Percentiles rank a stretch among this genome's conserved stretches.
phyloP scores from a whole-genome alignment of 2,329 filamentous ascomycete genomes.

The Zymoseptoria pseudotritici region DNA sequence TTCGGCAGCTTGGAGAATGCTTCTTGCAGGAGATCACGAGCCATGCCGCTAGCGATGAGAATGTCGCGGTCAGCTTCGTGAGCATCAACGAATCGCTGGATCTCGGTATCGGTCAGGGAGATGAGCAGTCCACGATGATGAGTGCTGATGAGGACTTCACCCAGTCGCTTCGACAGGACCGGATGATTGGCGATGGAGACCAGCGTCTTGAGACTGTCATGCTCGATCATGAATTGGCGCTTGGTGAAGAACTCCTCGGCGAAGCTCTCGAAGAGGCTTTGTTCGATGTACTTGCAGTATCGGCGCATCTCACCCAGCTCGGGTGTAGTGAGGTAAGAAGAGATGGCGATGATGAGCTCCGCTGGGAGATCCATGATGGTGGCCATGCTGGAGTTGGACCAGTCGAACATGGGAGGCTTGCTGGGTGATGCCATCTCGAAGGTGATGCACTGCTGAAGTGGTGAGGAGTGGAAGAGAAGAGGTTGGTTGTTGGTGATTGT shows the following conservation, averaged over 20 bases:
- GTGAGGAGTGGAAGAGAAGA: background rate
- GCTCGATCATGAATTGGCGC: constrained; percentile 58
- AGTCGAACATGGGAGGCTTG: background rate
- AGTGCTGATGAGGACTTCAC: constrained; percentile 45
- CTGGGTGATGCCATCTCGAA: constrained; percentile 1
- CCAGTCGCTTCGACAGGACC: constrained; percentile 35
- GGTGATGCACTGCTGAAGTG: background rate
- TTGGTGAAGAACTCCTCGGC: constrained; percentile 57
- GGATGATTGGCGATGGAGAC: constrained; percentile 35
- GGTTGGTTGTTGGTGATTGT: background rate
- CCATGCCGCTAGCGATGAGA: constrained; percentile 38
- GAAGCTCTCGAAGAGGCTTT: constrained; percentile 49
- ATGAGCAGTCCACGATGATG: constrained; percentile 2
- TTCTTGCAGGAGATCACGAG: constrained; percentile 48
- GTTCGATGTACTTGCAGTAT: constrained; percentile 50
- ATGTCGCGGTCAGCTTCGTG: constrained; percentile 6
- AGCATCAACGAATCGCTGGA: constrained; percentile 7
- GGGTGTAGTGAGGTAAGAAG: constrained; percentile 45
- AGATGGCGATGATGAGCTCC: constrained; percentile 53
- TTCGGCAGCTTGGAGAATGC: constrained; percentile 50
- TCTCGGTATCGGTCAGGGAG: background rate
- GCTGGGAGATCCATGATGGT: constrained; percentile 39
- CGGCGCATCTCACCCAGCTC: constrained; percentile 51
- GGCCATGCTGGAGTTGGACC: background rate
- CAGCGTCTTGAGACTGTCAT: constrained; percentile 49